Percentiles rank a stretch among this genome's conserved stretches.
phyloP scores from a whole-genome alignment of 768 basidiomycete species.

The Coprinopsis cinerea region DNA sequence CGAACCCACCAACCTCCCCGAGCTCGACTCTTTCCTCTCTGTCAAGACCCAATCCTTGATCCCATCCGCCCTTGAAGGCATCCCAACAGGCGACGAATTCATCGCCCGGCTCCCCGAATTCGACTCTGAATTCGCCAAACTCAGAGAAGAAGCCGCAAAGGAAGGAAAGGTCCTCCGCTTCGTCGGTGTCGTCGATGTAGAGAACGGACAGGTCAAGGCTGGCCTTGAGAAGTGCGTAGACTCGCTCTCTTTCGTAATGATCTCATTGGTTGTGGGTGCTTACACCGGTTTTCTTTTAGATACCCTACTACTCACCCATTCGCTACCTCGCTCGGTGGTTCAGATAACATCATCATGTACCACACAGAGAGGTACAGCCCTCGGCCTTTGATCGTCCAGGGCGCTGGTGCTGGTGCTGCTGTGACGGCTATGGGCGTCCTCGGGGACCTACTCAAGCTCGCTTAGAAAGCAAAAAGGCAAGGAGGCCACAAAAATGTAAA shows the following conservation, averaged over 20 bases:
- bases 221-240: slow-evolving; percentile 77
- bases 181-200: slow-evolving; percentile 89
- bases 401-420: slow-evolving; percentile 94
- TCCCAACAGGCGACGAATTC: slow-evolving; percentile 77
- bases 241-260: background rate
- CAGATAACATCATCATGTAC: slow-evolving; percentile 98
- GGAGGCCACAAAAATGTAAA: background rate
- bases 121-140: slow-evolving; percentile 69
- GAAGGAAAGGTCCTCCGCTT: slow-evolving; percentile 87
- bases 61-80: slow-evolving; percentile 62
- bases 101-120: slow-evolving; percentile 73
- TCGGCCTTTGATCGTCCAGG: slow-evolving; percentile 88
- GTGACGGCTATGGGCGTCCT: slow-evolving; percentile 99
- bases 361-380: slow-evolving; percentile 88
- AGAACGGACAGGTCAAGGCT: slow-evolving; percentile 67
- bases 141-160: slow-evolving; percentile 71
- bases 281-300: slow-evolving; percentile 42
- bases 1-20: slow-evolving; percentile 31
- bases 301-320: slow-evolving; percentile 90
- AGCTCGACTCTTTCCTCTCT: slow-evolving; percentile 74
- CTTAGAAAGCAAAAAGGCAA: slow-evolving; percentile 19
- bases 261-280: background rate
- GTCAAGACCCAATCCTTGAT: slow-evolving; percentile 85
- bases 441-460: slow-evolving; percentile 71
- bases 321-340: slow-evolving; percentile 91